A percentile compares a stretch with the other conserved stretches of the same genome.
Conservation (phyloP, 352 stramenopile species). For the Heterotrichella gracilis region DNA sequence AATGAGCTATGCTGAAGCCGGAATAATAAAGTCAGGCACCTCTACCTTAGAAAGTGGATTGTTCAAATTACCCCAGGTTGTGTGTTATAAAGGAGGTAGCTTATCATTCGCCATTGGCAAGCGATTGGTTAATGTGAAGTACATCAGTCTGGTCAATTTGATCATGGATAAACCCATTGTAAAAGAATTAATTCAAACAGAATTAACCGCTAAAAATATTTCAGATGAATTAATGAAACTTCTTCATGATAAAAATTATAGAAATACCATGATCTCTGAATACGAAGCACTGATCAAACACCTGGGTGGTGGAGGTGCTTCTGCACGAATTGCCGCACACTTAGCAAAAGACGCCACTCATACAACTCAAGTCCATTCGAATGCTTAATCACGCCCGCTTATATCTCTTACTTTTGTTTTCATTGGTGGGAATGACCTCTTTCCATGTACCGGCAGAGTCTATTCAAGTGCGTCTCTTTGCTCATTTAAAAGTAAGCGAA, state of each 20-base stretch:
- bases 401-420: no score
- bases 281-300: background rate
- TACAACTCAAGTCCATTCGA: no score
- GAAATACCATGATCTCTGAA: background rate
- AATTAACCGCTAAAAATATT: background rate
- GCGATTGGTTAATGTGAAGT: background rate
- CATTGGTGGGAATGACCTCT: background rate
- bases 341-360: background rate
- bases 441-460: background rate
- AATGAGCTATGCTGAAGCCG: background rate
- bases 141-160: background rate
- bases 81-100: background rate
- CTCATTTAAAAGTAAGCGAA: background rate
- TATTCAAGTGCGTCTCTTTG: background rate
- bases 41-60: background rate
- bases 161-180: background rate
- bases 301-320: background rate
- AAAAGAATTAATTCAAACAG: background rate
- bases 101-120: background rate
- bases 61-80: background rate
- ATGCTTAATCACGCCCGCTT: no score
- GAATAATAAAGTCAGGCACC: background rate
- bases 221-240: background rate
- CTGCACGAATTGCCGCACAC: background rate
- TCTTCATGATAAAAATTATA: background rate